Base-by-base conservation (phyloP, 441 rosid species). In the Populus tomentosa region DNA sequence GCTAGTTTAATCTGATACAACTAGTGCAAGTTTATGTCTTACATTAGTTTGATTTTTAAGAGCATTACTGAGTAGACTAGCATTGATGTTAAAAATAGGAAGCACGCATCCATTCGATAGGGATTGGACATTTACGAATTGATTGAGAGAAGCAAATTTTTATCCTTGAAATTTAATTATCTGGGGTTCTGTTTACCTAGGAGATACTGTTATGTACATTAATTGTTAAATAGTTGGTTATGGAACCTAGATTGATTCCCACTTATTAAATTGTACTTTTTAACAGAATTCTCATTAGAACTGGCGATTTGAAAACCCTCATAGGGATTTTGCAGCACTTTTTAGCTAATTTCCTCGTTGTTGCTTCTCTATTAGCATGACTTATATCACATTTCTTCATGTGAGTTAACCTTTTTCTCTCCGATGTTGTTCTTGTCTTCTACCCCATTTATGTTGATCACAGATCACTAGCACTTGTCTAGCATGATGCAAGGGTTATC, bases 11-110 rank as follows among this genome's bases (percentile, higher is more conserved):
- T 62, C 11, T 70, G 78, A 68, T 36, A 35, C 24, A 26, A 38
- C 28, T 23, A n/a, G 46, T 64, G 13, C n/a, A 77, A 71, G 70
- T 32, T 71, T n/a, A 66, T 71, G 13, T 63, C 38, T 42, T 53
- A 14, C 53, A 30, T 67, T 50, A 10, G 42, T 59, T 71, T 75
- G 35, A 8, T 59, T 21, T 61, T 23, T 9, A 32, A 59, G 30
- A 30, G 14, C 32, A 67, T 67, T 67, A n/a, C 38, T 30, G 9
- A 24, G 68, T 26, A 30, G 21, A 67, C 20, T 30, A 33, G 20
- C 40, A 67, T 33, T 67, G 20, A 6, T 67, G 70, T 32, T 18
- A n/a, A 67, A 16, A 67, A 30, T 67, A 67, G n/a, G 40, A 30
- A 30, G 21, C 21, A 33, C 10, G 9, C 70, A 67, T 33, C 23